Base-by-base conservation (phyloP, 169 alveolate species). In the Plasmodium cynomolgi region DNA sequence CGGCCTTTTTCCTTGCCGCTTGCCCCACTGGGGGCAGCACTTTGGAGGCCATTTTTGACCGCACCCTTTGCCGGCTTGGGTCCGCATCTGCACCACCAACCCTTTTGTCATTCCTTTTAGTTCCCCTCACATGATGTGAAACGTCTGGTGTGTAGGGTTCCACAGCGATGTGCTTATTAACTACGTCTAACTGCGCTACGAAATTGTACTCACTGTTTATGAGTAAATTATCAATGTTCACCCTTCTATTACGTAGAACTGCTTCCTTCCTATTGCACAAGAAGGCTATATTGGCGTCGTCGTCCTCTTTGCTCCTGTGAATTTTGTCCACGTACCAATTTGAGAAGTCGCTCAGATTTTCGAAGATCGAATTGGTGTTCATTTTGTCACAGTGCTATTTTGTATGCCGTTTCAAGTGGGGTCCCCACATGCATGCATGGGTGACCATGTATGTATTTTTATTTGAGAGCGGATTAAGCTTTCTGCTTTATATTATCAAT, bases 361-460 rank as follows among this genome's bases (percentile, higher is more conserved):
- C 33, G 56, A 85, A 44, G 23, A 74, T 74, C 17, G 41, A 90
- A 90, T 90, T 68, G 31, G 41, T 37, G 11, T 80, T 54, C 94
- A 90, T 90, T 74, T 90, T 90, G 56, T 90, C 84, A 80, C 56
- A 80, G 82, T 90, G 31, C 37, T 47, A 50, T 85, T 84, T 84
- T 23, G 62, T 50, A n/a, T 37, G 47, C 23, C 31, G 13, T 81
- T 54, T 81, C 39, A 13, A 29, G 23, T 17, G 29, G 68, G 39
- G 77, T 20, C 15, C 77, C 31, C 39, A 29, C n/a, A 68, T 68
- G 37, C 23, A 34, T 75, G 23, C 23, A 75, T 74, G 29, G 37
- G 26, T 9, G 44, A 34, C 37, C 9, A 75, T 31, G 47, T 75
- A 34, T 75, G 29, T 75, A 4, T 75, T 20, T 75, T 75, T 75